Conservation (phyloP, 345 rosid genomes). For the Diplotaxis tenuifolia region DNA sequence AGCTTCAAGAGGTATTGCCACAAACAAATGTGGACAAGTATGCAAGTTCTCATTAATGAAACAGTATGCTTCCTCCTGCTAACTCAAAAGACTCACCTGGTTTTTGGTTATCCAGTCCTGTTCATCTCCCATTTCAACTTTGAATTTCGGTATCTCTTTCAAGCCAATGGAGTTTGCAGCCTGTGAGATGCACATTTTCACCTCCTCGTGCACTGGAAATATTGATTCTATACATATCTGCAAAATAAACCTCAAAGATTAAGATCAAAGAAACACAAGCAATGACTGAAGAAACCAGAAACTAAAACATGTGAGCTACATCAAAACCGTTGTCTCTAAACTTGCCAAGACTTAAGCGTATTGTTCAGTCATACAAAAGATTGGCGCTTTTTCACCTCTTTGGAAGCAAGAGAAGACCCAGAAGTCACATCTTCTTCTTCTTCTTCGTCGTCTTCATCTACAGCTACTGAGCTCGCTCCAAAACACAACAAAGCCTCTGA, state of each 20-base stretch:
- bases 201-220: constrained; percentile 60
- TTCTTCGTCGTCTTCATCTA: constrained; percentile 47
- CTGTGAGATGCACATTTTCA: constrained; percentile 51
- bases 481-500: constrained; percentile 82
- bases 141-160: constrained; percentile 56
- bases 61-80: not conserved
- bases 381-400: constrained; percentile 47
- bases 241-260: constrained; percentile 3
- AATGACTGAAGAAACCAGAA: not conserved
- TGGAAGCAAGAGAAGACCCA: constrained; percentile 39
- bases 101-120: constrained; percentile 67
- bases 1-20: constrained; percentile 8
- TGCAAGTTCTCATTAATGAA: not conserved
- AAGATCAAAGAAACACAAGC: constrained; percentile 9
- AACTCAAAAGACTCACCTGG: constrained; percentile 47
- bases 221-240: constrained; percentile 68
- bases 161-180: constrained; percentile 78
- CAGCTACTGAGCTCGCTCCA: constrained; percentile 69
- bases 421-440: constrained; percentile 13
- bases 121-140: constrained; percentile 60
- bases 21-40: not conserved
- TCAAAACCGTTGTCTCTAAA: not conserved
- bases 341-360: too few relatives aligned
- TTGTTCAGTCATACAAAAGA: constrained; percentile 1
- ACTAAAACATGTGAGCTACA: not conserved